phyloP scores from a whole-genome alignment of 768 basidiomycete species.

The Cubamyces lactineus region DNA sequence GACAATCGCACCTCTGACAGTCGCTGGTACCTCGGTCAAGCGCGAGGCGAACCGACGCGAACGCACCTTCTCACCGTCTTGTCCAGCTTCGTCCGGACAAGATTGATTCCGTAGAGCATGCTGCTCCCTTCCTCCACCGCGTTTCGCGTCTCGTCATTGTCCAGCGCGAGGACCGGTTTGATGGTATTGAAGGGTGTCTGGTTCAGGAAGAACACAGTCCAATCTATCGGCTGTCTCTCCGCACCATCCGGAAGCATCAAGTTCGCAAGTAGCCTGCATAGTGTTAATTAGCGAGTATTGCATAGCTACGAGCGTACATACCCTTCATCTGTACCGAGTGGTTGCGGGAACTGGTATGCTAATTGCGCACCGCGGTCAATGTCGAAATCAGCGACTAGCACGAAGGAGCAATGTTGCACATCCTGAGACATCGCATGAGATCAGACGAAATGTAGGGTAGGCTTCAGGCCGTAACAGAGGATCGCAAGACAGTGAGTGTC shows the following conservation, averaged over 20 bases:
- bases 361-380: conserved; percentile 93
- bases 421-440: conserved; percentile 52
- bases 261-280: conserved; percentile 82
- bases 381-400: conserved; percentile 98
- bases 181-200: conserved; percentile 90
- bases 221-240: conserved; percentile 92
- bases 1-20: conserved; percentile 82
- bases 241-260: conserved; percentile 99
- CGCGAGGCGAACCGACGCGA: conserved; percentile 24
- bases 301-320: conserved; percentile 40
- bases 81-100: conserved; percentile 91
- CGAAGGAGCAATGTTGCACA: conserved; percentile 86
- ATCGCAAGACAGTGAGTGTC: no score
- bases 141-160: conserved; percentile 39
- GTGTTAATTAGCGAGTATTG: neutral
- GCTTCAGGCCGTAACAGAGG: no score
- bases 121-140: conserved; percentile 39
- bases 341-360: conserved; percentile 95
- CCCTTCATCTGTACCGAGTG: conserved; percentile 94
- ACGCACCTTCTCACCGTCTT: conserved; percentile 73
- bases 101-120: conserved; percentile 85
- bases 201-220: conserved; percentile 98
- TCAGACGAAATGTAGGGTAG: neutral
- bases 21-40: neutral
- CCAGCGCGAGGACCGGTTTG: conserved; percentile 76